These are phyloP conservation scores for Candida sanyaensis DNA, from an alignment of 1,139 yeast species.

Conservation along the genomic window DNA sequence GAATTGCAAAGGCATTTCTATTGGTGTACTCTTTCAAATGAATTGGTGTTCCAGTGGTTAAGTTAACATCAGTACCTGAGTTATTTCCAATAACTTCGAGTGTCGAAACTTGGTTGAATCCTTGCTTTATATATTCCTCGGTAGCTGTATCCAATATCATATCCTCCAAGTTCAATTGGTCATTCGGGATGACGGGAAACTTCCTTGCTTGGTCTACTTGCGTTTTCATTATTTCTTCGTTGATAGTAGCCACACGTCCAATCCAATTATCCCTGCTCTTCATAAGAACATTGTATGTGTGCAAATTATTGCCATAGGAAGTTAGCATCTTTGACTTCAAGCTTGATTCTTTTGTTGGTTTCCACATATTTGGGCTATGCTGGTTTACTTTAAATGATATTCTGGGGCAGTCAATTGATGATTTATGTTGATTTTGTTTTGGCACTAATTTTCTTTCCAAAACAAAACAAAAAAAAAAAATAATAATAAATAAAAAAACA, in stretches of 20 bases:
- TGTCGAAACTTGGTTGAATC: conserved; percentile 5
- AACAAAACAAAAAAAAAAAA: too few relatives aligned
- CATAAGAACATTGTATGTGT: conserved; percentile 24
- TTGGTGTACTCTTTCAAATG: conserved; percentile 12
- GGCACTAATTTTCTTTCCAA: neutral
- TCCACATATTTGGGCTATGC: conserved; percentile 4
- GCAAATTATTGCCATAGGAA: conserved; percentile 34
- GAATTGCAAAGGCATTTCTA: conserved; percentile 48
- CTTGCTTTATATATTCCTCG: conserved; percentile 5
- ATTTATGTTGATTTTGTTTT: neutral
- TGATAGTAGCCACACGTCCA: conserved; percentile 31
- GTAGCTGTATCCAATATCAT: conserved; percentile 5
- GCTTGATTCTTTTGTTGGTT: conserved; percentile 2
- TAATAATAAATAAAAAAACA: too few relatives aligned
- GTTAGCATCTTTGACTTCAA: conserved; percentile 6
- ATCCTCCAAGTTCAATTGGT: conserved; percentile 10
- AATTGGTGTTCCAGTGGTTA: conserved; percentile 8
- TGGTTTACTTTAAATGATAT: neutral
- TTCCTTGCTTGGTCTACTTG: conserved; percentile 3
- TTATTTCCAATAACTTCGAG: neutral
- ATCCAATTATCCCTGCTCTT: conserved; percentile 38
- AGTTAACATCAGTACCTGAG: neutral
- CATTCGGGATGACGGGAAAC: conserved; percentile 1
- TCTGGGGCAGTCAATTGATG: neutral
- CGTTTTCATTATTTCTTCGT: conserved; percentile 20